These are phyloP conservation scores for Penicillium sp. DNA, from an alignment of 2,329 filamentous ascomycete species.

Conservation along the genomic window DNA sequence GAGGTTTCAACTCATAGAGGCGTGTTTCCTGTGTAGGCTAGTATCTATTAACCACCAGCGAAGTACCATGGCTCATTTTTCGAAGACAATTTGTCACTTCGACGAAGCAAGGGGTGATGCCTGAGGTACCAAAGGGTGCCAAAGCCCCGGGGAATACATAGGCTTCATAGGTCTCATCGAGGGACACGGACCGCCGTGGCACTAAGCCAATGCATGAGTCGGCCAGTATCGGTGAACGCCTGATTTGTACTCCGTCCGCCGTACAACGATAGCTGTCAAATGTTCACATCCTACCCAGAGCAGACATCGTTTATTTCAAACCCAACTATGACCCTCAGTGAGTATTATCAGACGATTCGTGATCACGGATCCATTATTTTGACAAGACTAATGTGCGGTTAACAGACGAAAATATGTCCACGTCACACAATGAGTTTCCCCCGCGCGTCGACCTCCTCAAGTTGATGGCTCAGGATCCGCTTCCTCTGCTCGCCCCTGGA, in stretches of 20 bases:
- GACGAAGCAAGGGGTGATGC: neutral
- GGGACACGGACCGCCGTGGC: neutral
- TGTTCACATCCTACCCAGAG: neutral
- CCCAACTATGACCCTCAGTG: neutral
- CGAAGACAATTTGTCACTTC: neutral
- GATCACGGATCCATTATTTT: neutral
- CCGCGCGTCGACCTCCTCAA: constrained; percentile 21
- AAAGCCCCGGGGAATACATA: neutral
- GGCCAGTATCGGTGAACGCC: no score
- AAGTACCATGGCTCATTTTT: neutral
- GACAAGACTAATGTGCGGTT: neutral
- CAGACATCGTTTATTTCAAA: neutral
- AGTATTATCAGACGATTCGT: neutral
- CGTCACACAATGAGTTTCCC: constrained; percentile 11
- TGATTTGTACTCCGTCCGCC: no score
- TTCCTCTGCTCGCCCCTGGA: constrained; percentile 23
- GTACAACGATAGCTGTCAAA: no score
- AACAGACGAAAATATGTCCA: neutral
- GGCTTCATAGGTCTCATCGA: neutral
- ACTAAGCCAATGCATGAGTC: no score
- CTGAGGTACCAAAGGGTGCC: fast-evolving
- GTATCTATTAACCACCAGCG: neutral
- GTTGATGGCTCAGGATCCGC: constrained; percentile 27
- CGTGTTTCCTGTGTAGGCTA: neutral
- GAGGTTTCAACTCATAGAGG: neutral